These are phyloP conservation scores for Mycena latifolia DNA, from an alignment of 768 basidiomycete genomes.

Conservation along the genomic window DNA sequence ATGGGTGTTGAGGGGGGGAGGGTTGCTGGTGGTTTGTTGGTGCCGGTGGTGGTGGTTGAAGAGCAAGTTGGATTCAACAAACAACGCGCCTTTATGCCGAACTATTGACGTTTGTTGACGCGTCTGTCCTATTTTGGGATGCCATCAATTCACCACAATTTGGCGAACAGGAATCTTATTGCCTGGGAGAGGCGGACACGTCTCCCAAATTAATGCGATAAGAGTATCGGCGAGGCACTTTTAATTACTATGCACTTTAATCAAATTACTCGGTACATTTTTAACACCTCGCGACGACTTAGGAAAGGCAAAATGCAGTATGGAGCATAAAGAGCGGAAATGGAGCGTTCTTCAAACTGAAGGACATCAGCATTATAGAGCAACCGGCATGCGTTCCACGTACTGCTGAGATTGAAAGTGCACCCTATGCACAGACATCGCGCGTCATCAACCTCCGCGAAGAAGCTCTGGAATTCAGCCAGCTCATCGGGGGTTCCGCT, in stretches of 20 bases:
- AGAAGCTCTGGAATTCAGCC: conserved; percentile 26
- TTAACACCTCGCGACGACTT: too few species aligned
- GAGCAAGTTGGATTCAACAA: not conserved
- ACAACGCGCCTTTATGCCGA: conserved; percentile 1
- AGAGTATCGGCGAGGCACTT: too few species aligned
- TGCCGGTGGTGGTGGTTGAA: conserved; percentile 2
- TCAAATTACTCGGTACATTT: too few species aligned
- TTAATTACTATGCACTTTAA: too few species aligned
- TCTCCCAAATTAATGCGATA: too few species aligned
- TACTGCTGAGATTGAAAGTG: conserved; percentile 15
- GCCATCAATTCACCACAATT: not conserved
- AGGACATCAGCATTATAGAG: not conserved
- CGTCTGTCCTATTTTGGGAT: not conserved
- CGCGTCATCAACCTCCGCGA: conserved; percentile 15
- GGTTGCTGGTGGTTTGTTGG: not conserved
- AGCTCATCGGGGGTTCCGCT: conserved; percentile 38
- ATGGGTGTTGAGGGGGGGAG: not conserved
- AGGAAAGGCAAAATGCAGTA: too few species aligned
- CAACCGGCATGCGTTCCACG: not conserved
- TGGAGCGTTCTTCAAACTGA: too few species aligned
- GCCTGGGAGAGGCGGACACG: too few species aligned
- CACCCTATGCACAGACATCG: conserved; percentile 31
- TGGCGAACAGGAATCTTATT: too few species aligned
- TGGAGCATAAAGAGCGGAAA: too few species aligned
- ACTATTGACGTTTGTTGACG: conserved; percentile 1